Evolutionary conservation across 2,329 filamentous ascomycete genomes (phyloP).

Genomic region (Septoria petroselini): DNA sequence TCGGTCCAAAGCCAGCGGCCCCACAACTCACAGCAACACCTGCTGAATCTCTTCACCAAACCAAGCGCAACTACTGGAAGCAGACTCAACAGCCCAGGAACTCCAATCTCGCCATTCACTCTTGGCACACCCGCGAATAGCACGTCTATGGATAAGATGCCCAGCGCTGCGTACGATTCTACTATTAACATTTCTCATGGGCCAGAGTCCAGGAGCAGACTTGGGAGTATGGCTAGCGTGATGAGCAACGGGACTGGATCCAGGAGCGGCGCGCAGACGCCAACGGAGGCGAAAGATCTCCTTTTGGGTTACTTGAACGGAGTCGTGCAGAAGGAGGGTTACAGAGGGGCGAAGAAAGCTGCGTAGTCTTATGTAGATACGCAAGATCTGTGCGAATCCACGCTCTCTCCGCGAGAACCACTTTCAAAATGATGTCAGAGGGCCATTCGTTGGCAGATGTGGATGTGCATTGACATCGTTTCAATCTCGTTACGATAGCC

Average conservation of each 20-base stretch:
- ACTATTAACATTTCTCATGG: slow-evolving; percentile 2
- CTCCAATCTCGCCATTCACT: slow-evolving; percentile 35
- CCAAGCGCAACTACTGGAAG: slow-evolving; percentile 12
- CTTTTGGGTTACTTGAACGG: slow-evolving; percentile 39
- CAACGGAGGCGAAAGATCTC: slow-evolving; percentile 38
- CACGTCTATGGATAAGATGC: slow-evolving; percentile 15
- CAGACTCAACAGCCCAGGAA: slow-evolving; percentile 27
- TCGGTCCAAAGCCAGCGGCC: slow-evolving; percentile 14
- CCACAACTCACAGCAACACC: slow-evolving; percentile 25
- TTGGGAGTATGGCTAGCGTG: slow-evolving; percentile 29
- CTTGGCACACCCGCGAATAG: slow-evolving; percentile 32
- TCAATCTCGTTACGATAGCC: too few species aligned
- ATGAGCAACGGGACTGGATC: slow-evolving; percentile 26
- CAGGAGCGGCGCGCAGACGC: slow-evolving; percentile 25
- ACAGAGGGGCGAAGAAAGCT: slow-evolving; percentile 11
- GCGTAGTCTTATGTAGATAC: background rate
- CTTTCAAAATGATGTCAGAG: background rate
- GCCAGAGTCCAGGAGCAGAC: slow-evolving; percentile 14
- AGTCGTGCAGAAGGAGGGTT: slow-evolving; percentile 37
- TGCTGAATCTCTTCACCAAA: slow-evolving; percentile 34
- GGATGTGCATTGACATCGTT: too few species aligned
- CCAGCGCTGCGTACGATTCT: slow-evolving; percentile 9
- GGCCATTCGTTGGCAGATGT: too few species aligned
- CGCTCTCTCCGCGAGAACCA: background rate
- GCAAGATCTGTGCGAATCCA: background rate